These are phyloP conservation scores for Chalara sp. DNA, from an alignment of 2,329 filamentous ascomycete species.

Conservation along the genomic window DNA sequence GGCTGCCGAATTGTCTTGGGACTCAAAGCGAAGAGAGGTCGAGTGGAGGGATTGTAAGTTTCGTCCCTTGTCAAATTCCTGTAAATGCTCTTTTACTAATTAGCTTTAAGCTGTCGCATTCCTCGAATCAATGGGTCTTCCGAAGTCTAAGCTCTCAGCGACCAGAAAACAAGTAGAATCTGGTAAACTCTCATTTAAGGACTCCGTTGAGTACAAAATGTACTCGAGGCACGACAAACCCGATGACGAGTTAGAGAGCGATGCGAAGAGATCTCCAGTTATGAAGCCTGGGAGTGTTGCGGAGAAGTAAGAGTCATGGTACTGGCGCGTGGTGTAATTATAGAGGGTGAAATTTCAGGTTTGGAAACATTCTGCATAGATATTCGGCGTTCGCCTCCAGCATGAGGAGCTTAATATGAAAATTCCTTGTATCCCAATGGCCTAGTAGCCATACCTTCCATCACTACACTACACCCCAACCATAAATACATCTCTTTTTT, in stretches of 20 bases:
- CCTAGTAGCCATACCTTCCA: too few relatives aligned
- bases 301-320: conserved; percentile 11
- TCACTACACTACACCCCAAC: too few relatives aligned
- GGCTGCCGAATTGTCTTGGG: conserved; percentile 78
- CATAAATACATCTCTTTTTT: too few relatives aligned
- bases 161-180: conserved; percentile 55
- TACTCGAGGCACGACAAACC: conserved; percentile 54
- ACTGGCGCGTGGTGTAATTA: too few relatives aligned
- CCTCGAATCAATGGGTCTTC: conserved; percentile 60
- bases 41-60: conserved; percentile 73
- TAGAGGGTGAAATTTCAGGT: too few relatives aligned
- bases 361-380: too few relatives aligned
- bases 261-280: conserved; percentile 12
- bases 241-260: conserved; percentile 25
- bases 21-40: conserved; percentile 59
- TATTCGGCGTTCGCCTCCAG: too few relatives aligned
- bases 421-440: too few relatives aligned
- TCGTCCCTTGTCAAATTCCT: not conserved
- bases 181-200: conserved; percentile 51
- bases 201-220: conserved; percentile 52
- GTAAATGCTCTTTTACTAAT: too few relatives aligned
- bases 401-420: too few relatives aligned
- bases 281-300: conserved; percentile 12
- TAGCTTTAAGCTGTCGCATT: conserved; percentile 43
- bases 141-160: conserved; percentile 48